Evolutionary conservation across 148 eudicot genomes (phyloP).

Genomic region (Cornus controversa): DNA sequence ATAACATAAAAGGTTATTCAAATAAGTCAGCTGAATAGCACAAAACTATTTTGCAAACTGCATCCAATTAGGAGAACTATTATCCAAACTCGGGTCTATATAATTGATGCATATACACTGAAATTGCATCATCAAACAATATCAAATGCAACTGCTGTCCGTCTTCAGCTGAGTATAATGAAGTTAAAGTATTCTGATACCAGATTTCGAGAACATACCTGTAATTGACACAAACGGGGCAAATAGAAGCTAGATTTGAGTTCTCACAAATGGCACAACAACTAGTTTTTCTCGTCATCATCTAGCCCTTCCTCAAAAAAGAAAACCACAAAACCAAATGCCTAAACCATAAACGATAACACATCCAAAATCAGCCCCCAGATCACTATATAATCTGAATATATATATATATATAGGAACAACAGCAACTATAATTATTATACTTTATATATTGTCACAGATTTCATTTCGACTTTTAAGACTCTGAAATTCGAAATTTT

Average conservation of each 20-base stretch:
- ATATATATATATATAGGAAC: too few relatives aligned
- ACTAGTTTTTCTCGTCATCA: constrained; percentile 46
- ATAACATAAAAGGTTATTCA: neutral
- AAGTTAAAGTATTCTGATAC: neutral
- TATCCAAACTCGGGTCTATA: neutral
- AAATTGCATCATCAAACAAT: neutral
- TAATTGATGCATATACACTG: neutral
- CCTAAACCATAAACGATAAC: neutral
- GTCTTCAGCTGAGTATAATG: neutral
- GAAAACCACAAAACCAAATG: neutral
- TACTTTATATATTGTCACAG: too few relatives aligned
- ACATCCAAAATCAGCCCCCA: neutral
- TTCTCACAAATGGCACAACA: constrained; percentile 73
- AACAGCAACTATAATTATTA: too few relatives aligned
- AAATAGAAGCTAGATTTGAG: constrained; percentile 71
- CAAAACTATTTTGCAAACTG: neutral
- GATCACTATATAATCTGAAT: too few relatives aligned
- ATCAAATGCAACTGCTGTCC: neutral
- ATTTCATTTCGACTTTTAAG: too few relatives aligned
- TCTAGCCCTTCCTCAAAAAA: constrained; percentile 6
- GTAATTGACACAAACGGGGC: constrained; percentile 68
- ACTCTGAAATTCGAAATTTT: too few relatives aligned
- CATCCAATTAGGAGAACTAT: neutral
- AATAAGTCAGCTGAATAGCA: too few relatives aligned
- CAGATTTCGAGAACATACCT: constrained; percentile 40